Evolutionary conservation across 805 yeast genomes (phyloP).

Genomic region (Candida tallmaniae): DNA sequence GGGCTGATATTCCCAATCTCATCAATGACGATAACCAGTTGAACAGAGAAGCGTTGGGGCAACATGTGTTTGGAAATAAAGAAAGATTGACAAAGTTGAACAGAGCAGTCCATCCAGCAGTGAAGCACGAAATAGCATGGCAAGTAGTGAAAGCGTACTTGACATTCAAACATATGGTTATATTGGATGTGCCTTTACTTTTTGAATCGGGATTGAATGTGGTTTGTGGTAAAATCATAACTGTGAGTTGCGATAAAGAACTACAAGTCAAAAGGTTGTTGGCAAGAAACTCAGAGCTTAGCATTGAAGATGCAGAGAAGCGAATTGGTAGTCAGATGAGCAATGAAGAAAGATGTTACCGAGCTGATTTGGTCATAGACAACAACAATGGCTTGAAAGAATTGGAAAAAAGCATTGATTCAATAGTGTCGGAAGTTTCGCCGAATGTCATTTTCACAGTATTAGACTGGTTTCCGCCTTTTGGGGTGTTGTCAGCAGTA

Average conservation of each 20-base stretch:
- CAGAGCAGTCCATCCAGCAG: conserved; percentile 83
- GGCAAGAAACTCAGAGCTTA: conserved; percentile 62
- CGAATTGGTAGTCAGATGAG: conserved; percentile 78
- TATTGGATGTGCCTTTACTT: conserved; percentile 85
- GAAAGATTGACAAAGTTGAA: conserved; percentile 59
- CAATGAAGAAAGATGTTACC: conserved; percentile 47
- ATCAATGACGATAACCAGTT: conserved; percentile 41
- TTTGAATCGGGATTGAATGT: conserved; percentile 73
- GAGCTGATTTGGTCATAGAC: conserved; percentile 64
- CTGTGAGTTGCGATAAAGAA: conserved; percentile 58
- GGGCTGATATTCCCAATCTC: conserved; percentile 47
- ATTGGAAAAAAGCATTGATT: conserved; percentile 18
- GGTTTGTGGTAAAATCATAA: conserved; percentile 67
- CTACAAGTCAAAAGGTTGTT: conserved; percentile 61
- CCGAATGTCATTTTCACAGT: conserved; percentile 20
- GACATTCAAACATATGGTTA: conserved; percentile 51
- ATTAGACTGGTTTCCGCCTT: conserved; percentile 24
- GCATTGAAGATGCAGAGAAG: conserved; percentile 60
- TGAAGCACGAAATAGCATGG: conserved; percentile 59
- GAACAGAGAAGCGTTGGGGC: conserved; percentile 74
- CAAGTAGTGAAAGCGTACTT: conserved; percentile 57
- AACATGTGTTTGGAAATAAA: conserved; percentile 67
- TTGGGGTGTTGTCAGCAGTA: conserved; percentile 21
- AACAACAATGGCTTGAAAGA: conserved; percentile 42
- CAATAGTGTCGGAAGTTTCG: conserved; percentile 19